These are phyloP conservation scores for Parascedosporium putredinis DNA, from an alignment of 2,329 filamentous ascomycete species.

Conservation along the genomic window DNA sequence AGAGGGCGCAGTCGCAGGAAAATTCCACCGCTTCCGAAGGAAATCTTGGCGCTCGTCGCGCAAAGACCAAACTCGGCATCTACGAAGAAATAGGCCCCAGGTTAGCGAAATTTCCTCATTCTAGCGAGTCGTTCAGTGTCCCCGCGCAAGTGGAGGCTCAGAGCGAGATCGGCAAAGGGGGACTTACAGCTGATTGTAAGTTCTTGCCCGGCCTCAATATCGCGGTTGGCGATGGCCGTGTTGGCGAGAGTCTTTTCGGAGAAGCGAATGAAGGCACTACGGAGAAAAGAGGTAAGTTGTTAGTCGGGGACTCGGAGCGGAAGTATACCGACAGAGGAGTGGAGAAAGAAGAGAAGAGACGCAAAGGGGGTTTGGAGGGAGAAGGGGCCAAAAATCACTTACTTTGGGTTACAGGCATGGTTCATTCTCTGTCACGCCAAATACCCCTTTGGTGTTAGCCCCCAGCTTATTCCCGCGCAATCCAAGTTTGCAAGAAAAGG, in stretches of 20 bases:
- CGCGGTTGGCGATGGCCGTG: constrained; percentile 17
- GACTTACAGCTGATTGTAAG: constrained; percentile 20
- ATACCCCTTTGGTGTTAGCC: constrained; percentile 6
- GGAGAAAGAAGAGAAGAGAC: not conserved
- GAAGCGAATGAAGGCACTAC: constrained; percentile 19
- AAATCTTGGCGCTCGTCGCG: constrained; percentile 15
- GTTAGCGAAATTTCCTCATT: no score
- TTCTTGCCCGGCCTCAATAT: constrained; percentile 19
- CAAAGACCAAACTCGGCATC: constrained; percentile 18
- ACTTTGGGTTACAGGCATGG: constrained; percentile 21
- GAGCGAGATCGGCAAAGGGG: constrained; percentile 4
- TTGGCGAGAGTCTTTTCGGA: constrained; percentile 14
- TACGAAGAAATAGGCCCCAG: no score
- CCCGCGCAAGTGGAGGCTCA: no score
- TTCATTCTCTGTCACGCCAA: constrained; percentile 12
- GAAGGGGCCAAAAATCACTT: constrained; percentile 7
- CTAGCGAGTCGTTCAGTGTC: no score
- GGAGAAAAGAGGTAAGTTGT: constrained; percentile 3
- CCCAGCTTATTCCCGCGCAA: not conserved
- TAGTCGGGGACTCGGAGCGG: not conserved
- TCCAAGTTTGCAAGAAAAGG: not conserved
- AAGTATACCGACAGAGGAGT: no score
- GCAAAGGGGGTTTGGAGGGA: not conserved
- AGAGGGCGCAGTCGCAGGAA: constrained; percentile 20
- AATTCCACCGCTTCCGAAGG: constrained; percentile 18